Percentiles rank a stretch among this genome's conserved stretches.
Conservation (phyloP, 192 early-diverging fungal species). For the Coemansia sp. region DNA sequence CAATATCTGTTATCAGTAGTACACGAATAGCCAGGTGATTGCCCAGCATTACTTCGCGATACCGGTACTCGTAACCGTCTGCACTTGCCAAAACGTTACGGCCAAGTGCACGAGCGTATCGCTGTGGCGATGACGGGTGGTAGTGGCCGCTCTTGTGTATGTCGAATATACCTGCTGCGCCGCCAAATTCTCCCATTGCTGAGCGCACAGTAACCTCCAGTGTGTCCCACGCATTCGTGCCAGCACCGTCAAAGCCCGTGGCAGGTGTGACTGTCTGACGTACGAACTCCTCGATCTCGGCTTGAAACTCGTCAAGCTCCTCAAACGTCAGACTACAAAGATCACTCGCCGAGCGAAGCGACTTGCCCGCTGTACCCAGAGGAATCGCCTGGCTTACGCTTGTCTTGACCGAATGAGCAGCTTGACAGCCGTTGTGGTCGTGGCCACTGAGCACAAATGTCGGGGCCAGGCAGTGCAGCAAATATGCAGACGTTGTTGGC, state of each 20-base stretch:
- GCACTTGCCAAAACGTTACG: slow-evolving; percentile 13
- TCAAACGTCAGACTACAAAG: slow-evolving; percentile 32
- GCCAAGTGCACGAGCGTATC: background rate
- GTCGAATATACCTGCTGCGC: slow-evolving; percentile 66
- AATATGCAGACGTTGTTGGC: slow-evolving; percentile 57
- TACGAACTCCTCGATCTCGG: slow-evolving; percentile 29
- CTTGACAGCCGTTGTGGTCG: slow-evolving; percentile 65
- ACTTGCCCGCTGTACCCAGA: slow-evolving; percentile 14
- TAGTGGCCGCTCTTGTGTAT: slow-evolving; percentile 19
- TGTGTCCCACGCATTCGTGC: slow-evolving; percentile 18
- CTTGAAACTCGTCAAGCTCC: slow-evolving; percentile 32
- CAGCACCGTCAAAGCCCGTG: background rate
- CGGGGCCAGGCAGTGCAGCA: slow-evolving; percentile 61
- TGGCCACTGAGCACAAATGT: slow-evolving; percentile 66
- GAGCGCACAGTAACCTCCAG: slow-evolving; percentile 66
- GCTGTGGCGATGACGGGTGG: background rate
- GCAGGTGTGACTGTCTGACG: slow-evolving; percentile 15
- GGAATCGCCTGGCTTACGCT: slow-evolving; percentile 7
- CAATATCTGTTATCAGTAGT: slow-evolving; percentile 43
- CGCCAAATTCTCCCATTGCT: slow-evolving; percentile 64
- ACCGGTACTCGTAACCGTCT: slow-evolving; percentile 46
- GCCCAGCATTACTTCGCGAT: slow-evolving; percentile 56
- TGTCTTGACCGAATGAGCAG: slow-evolving; percentile 35
- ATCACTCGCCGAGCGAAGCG: slow-evolving; percentile 15
- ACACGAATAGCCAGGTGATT: slow-evolving; percentile 54